Evolutionary conservation across 1,284 basidiomycete species (phyloP).

Genomic region (Microbotryomycetes sp.): DNA sequence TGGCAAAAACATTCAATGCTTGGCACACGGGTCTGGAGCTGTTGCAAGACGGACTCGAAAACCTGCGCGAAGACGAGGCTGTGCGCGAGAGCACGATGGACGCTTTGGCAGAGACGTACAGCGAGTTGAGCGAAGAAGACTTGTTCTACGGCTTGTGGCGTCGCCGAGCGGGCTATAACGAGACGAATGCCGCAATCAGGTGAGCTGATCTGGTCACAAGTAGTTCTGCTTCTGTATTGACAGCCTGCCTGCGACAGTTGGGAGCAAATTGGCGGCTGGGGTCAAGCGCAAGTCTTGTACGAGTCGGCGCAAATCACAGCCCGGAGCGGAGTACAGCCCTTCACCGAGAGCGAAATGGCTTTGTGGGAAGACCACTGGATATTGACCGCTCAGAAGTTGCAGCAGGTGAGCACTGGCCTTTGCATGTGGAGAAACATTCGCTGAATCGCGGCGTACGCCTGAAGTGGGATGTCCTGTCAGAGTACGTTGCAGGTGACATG

Average conservation of each 20-base stretch:
- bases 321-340: slow-evolving; percentile 69
- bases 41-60: slow-evolving; percentile 67
- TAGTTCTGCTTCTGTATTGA: slow-evolving; percentile 42
- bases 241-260: slow-evolving; percentile 15
- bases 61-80: slow-evolving; percentile 59
- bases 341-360: slow-evolving; percentile 92
- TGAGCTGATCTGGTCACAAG: background rate
- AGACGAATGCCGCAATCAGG: slow-evolving; percentile 79
- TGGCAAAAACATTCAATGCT: slow-evolving; percentile 90
- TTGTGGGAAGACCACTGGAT: slow-evolving; percentile 99
- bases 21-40: slow-evolving; percentile 92
- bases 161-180: slow-evolving; percentile 73
- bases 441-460: too few species aligned
- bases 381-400: slow-evolving; percentile 86
- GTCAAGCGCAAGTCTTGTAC: slow-evolving; percentile 75
- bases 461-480: slow-evolving; percentile 88
- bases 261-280: slow-evolving; percentile 98
- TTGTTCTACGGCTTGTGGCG: slow-evolving; percentile 97
- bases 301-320: slow-evolving; percentile 86
- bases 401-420: slow-evolving; percentile 46
- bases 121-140: slow-evolving; percentile 92
- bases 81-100: slow-evolving; percentile 81
- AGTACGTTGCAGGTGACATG: slow-evolving; percentile 39
- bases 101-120: slow-evolving; percentile 89
- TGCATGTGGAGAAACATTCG: too few species aligned